Evolutionary conservation across 495 filamentous ascomycete species (phyloP), one percentile per base, ranked within the genome.

Genomic region (Xylaria grammica): DNA sequence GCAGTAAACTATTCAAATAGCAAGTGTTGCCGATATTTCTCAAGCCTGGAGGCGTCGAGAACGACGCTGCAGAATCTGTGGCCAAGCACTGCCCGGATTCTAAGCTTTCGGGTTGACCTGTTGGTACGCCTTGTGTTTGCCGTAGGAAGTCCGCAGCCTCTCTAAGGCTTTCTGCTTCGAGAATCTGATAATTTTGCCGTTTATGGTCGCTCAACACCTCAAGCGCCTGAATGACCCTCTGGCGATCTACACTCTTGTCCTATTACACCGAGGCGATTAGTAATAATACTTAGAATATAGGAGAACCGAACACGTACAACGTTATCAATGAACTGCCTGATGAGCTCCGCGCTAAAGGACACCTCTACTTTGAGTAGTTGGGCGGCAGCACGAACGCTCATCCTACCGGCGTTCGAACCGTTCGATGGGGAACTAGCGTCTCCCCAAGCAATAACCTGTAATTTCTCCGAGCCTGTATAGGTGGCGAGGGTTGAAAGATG

Each of bases 1-100:
- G 95, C 13, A 99, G 78, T 32, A 99, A 83, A 74, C 95, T 98
- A 78, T 98, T 98, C 42, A 99, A 85, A 69, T 99, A 99, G 75
- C 95, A 99, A 1, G 95, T 99, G 67, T 97, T 97, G 45, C 94
- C 93, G 65, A 97, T 94, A 66, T 98, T 99, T 45, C 87, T 85
- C 13, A 98, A 82, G 0, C 95, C 95, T 55, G 72, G 72, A 0
- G 72, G 72, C 7, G 65, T 62, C 19, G 45, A 48, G 6, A 42
- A 20, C 4, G 30, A 27, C 5, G 30, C 38, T 26, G 51, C 30
- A 38, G 61, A 22, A n/a, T 49, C 38, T 19, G 53, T 15, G 24
- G 24, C 45, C 2, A 13, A 10, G 11, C 15, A 29, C 1, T 15
- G 24, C 6, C 38, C 30, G 10, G 17, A 6, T 11, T 6, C 10